A percentile compares a stretch with the other conserved stretches of the same genome.
phyloP scores from a whole-genome alignment of 768 basidiomycete species.

The Kwoniella shandongensis region DNA sequence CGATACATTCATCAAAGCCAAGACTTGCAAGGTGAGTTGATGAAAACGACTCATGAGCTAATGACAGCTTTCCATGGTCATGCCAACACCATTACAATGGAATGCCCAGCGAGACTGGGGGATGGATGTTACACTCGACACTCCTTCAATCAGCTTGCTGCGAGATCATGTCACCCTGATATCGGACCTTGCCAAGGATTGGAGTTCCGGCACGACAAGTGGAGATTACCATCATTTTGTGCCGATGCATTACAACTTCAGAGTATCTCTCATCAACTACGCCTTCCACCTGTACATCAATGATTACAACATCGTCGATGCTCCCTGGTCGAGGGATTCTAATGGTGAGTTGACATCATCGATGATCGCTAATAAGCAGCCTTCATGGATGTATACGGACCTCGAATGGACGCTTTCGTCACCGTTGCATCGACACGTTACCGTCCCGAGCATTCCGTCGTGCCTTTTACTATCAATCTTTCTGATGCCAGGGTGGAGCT shows the following conservation, averaged over 20 bases:
- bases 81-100: conserved; percentile 83
- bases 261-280: conserved; percentile 72
- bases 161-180: conserved; percentile 95
- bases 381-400: conserved; percentile 68
- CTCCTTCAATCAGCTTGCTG: conserved; percentile 73
- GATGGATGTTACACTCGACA: conserved; percentile 68
- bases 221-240: conserved; percentile 78
- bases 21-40: conserved; percentile 69
- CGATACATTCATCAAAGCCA: conserved; percentile 71
- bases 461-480: conserved; percentile 66
- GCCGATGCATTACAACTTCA: conserved; percentile 73
- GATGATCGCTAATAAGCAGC: conserved; percentile 58
- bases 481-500: conserved; percentile 64
- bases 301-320: conserved; percentile 95
- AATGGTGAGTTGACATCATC: conserved; percentile 63
- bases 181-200: conserved; percentile 87
- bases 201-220: conserved; percentile 73
- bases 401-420: conserved; percentile 59
- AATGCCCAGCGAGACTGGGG: conserved; percentile 76
- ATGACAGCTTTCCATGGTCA: conserved; percentile 39
- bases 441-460: conserved; percentile 66
- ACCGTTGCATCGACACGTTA: conserved; percentile 71
- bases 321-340: conserved; percentile 73
- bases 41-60: conserved; percentile 1
- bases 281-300: conserved; percentile 80